Evolutionary conservation across 768 basidiomycete species (phyloP), one percentile per base, ranked within the genome.

Genomic region (Rhizopogon vinicolor): DNA sequence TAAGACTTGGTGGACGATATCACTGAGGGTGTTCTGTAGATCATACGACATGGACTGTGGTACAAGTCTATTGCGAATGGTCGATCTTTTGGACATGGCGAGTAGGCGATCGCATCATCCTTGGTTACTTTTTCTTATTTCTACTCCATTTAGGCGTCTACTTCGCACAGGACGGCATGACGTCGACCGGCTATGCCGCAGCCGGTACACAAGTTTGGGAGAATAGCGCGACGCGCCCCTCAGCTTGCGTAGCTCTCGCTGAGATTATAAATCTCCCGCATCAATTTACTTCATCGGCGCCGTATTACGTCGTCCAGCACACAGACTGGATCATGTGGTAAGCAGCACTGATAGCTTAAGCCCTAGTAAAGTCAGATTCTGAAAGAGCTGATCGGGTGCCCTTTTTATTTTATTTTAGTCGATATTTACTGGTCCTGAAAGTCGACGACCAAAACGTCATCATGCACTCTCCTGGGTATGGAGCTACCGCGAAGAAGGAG

Each of bases 271-370:
- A 89, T 60, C 69, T 78, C 8, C 83, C 84, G 0, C 16, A 56
- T 0, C 62, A 80, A 51, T 90, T 85, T 56, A 79, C 83, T 60
- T 60, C 61, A 0, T 72, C 72, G 41, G 78, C 80, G 0, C 79
- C 80, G 63, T 81, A 82, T 55, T 86, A 88, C 3, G 77, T 88
- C 40, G 77, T 89, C 39, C 67, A 78, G 18, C 72, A 87, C 53
- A 84, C 85, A 1, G 76, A 83, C 41, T 89, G 87, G 86, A 85
- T 88, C 51, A 75, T 86, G 64, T 86, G 85, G 85, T 83, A 60
- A 43, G 80, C 63, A 43, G 80, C 63, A 25, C 3, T 22, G 16
- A 44, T 12, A 9, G 13, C 28, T 19, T 37, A 16, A 22, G 25
- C 19, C 13, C 12, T 3, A 16, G n/a, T 3, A 16, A 14, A 12